Base-by-base conservation (phyloP, 139 green algal species). In the Closterium sp. region DNA sequence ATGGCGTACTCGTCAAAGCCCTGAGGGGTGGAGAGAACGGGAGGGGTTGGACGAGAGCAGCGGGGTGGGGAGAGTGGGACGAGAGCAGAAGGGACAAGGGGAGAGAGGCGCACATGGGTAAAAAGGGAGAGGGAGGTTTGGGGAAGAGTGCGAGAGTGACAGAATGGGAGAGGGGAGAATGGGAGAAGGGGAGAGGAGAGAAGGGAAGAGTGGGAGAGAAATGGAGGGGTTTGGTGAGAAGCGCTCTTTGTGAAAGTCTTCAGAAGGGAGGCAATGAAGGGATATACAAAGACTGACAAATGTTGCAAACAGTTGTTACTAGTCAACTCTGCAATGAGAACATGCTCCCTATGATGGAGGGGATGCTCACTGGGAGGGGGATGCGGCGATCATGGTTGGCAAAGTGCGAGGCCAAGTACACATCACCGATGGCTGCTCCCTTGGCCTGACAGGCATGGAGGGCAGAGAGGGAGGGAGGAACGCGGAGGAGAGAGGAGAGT, bases 321-420 rank as follows among this genome's bases (percentile, higher is more conserved):
- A n/a, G n/a, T n/a, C n/a, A n/a, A n/a, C n/a, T n/a, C n/a, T n/a
- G n/a, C n/a, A n/a, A n/a, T n/a, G n/a, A n/a, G n/a, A n/a, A n/a
- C n/a, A n/a, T n/a, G n/a, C n/a, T n/a, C n/a, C n/a, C n/a, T n/a
- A n/a, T n/a, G n/a, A n/a, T n/a, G n/a, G n/a, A n/a, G n/a, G n/a
- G n/a, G n/a, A n/a, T 17, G 45, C 90, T 91, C 42, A 94, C 92
- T 31, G 97, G 97, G 50, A 98, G 95, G 31, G 98, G 97, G 85
- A 99, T 99, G 79, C 97, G 94, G 1, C 98, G 96, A 95, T 99
- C 98, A 91, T 99, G 98, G 93, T 99, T 98, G 85, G 97, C 95
- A 28, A 95, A 87, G 45, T 45, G 90, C 1, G 95, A 97, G 31
- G 88, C 94, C 0, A 99, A 32, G 93, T 98, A 99, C 5, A 99